Conservation (phyloP, 495 filamentous ascomycete genomes). For the Talaromyces nanjingensis region DNA sequence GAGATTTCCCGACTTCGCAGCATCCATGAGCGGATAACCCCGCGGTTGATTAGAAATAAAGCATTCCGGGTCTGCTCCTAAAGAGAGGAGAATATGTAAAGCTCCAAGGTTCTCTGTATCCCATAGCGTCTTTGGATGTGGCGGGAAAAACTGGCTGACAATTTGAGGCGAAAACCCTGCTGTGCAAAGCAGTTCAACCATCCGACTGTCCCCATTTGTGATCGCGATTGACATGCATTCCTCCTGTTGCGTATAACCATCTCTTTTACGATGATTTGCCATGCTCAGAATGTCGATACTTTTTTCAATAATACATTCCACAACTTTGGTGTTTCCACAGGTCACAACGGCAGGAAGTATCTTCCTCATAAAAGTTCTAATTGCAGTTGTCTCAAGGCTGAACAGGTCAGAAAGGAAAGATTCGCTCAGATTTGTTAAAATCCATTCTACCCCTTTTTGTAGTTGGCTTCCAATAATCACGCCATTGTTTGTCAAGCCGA, state of each 20-base stretch:
- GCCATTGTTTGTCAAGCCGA: neutral
- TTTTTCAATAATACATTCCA: neutral
- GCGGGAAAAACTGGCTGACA: no score
- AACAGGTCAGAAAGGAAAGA: neutral
- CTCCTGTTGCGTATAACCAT: neutral
- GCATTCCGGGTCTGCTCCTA: neutral
- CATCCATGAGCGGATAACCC: constrained; percentile 2
- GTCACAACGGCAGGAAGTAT: neutral
- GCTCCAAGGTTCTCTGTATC: no score
- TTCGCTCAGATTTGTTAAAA: neutral
- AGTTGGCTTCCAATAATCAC: no score
- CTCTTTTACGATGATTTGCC: neutral
- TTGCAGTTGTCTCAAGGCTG: neutral
- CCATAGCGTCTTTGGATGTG: no score
- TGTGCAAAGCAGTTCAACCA: constrained; percentile 5
- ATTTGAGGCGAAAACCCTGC: neutral
- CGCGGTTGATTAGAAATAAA: neutral
- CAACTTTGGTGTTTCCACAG: neutral
- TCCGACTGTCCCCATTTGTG: neutral
- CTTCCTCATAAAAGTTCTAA: constrained; percentile 2
- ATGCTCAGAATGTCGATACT: neutral
- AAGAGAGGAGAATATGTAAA: no score
- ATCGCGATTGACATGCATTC: constrained; percentile 1
- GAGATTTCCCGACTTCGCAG: constrained; percentile 14
- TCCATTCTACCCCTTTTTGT: neutral